Evolutionary conservation across 2,329 filamentous ascomycete species (phyloP).

Genomic region (Calycina herbarum): DNA sequence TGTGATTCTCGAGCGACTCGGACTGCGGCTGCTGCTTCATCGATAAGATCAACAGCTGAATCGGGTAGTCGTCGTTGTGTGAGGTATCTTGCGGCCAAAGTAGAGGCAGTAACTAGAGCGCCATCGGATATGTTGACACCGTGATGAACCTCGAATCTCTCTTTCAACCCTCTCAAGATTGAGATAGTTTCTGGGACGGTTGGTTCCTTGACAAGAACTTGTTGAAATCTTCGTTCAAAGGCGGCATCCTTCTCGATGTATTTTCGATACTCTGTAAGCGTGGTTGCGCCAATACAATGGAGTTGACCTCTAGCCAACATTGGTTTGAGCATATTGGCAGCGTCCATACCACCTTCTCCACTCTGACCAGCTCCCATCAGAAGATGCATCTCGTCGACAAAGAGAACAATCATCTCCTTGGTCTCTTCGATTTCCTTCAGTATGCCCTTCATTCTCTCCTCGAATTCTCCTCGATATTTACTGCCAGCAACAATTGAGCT

Average conservation of each 20-base stretch:
- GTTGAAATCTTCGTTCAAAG: constrained; percentile 97
- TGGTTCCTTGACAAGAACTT: constrained; percentile 95
- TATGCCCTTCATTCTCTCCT: constrained; percentile 99
- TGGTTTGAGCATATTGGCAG: constrained; percentile 94
- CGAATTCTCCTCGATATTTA: constrained; percentile 98
- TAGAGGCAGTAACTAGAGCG: constrained; percentile 89
- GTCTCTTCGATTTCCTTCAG: constrained; percentile 94
- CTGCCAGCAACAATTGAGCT: constrained; percentile 93
- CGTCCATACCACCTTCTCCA: constrained; percentile 97
- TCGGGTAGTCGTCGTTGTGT: constrained; percentile 89
- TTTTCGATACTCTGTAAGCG: constrained; percentile 92
- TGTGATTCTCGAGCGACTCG: constrained; percentile 94
- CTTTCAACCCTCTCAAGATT: constrained; percentile 96
- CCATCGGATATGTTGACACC: constrained; percentile 95
- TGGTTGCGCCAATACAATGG: constrained; percentile 97
- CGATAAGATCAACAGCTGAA: constrained; percentile 93
- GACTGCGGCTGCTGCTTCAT: constrained; percentile 96
- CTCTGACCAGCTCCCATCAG: constrained; percentile 96
- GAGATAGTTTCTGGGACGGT: constrained; percentile 87
- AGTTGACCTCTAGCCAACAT: constrained; percentile 96
- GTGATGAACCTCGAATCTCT: constrained; percentile 97
- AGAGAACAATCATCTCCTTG: constrained; percentile 95
- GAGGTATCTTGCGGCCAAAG: constrained; percentile 87
- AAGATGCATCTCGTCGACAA: constrained; percentile 97
- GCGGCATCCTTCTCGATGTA: constrained; percentile 99